A percentile compares a stretch with the other conserved stretches of the same genome.
These are phyloP conservation scores for Funneliformis mosseae DNA, from an alignment of 192 early-diverging fungal species.

Conservation along the genomic window DNA sequence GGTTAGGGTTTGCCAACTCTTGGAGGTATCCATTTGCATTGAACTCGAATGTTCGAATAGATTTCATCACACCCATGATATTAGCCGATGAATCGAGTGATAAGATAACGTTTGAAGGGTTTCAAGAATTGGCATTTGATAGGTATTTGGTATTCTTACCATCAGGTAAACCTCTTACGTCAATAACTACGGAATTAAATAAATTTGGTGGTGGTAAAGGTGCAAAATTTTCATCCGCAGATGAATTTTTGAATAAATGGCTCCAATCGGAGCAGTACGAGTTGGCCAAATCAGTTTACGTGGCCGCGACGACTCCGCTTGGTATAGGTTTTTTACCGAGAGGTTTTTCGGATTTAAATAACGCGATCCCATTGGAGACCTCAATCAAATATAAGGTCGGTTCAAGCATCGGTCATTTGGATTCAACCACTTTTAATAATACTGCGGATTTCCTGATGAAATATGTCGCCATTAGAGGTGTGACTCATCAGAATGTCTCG, in stretches of 20 bases:
- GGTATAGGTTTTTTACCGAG: neutral
- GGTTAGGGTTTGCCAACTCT: slow-evolving; percentile 42
- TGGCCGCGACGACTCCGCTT: no score
- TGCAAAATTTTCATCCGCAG: no score
- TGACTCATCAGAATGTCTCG: slow-evolving; percentile 28
- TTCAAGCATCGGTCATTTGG: slow-evolving; percentile 43
- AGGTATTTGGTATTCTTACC: no score
- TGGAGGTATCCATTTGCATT: neutral
- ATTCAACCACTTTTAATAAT: slow-evolving; percentile 36
- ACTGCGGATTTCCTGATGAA: slow-evolving; percentile 44
- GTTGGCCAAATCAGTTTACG: no score
- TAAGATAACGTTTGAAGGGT: neutral
- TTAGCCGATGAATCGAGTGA: neutral
- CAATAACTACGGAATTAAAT: no score
- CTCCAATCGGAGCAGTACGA: no score
- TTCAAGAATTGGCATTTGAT: no score
- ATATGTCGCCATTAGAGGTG: slow-evolving; percentile 36
- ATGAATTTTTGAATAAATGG: no score
- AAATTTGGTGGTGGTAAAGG: no score
- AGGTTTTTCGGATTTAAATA: neutral
- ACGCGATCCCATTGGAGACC: slow-evolving; percentile 36
- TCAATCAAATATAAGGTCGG: slow-evolving; percentile 36
- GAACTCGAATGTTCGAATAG: neutral
- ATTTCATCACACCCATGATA: neutral
- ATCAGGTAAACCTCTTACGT: no score